phyloP scores from a whole-genome alignment of 805 yeast genomes.

The Kodamaea kaohsiungensis region DNA sequence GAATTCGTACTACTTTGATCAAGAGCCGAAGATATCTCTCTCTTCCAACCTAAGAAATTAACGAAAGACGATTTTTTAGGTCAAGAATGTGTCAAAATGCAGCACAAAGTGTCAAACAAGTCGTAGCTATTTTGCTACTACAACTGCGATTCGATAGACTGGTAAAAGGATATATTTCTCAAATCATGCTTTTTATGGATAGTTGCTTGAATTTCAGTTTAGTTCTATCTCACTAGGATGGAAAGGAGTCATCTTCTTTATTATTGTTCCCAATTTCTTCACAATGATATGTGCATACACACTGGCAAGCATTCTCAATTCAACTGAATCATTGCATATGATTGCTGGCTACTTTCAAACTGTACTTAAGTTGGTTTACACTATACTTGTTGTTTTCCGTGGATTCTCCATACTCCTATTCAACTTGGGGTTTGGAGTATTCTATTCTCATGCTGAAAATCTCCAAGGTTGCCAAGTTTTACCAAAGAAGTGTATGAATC shows the following conservation, averaged over 20 bases:
- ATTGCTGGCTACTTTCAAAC: background rate
- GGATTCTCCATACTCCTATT: constrained; percentile 23
- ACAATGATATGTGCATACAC: background rate
- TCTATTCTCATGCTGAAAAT: constrained; percentile 24
- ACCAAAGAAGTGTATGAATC: constrained; percentile 13
- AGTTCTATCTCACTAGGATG: constrained; percentile 32
- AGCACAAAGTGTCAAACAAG: too few species aligned
- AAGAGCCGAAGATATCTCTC: too few species aligned
- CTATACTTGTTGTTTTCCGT: too few species aligned
- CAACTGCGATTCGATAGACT: too few species aligned
- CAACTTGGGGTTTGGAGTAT: constrained; percentile 38
- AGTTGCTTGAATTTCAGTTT: constrained; percentile 18
- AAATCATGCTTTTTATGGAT: too few species aligned
- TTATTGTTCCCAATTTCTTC: constrained; percentile 22
- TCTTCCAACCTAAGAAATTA: too few species aligned
- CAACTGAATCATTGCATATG: background rate
- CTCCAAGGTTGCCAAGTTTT: constrained; percentile 24
- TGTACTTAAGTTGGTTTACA: constrained; percentile 4
- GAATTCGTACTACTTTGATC: too few species aligned
- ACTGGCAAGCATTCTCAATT: constrained; percentile 12
- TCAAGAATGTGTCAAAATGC: too few species aligned
- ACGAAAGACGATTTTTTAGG: too few species aligned
- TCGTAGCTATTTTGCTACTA: too few species aligned
- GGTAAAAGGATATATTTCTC: too few species aligned
- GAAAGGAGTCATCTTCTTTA: constrained; percentile 26